Percentiles rank a stretch among this genome's conserved stretches.
Evolutionary conservation across 352 stramenopile genomes (phyloP).

Genomic region (Pythium folliculosum): DNA sequence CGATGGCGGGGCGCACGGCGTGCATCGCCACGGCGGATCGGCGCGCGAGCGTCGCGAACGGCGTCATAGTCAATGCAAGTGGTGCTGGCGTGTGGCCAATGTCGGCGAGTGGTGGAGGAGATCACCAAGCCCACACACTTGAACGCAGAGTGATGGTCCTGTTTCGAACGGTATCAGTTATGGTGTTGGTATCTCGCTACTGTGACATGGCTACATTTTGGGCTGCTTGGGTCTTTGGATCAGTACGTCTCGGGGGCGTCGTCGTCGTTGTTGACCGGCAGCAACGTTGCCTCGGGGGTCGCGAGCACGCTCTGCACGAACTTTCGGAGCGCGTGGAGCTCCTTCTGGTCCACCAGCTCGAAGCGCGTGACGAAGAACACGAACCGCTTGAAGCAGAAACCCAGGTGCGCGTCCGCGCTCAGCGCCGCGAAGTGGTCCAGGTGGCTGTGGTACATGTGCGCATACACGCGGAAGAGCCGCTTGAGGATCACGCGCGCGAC

Average conservation of each 20-base stretch:
- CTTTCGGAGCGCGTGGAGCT: conserved; percentile 94
- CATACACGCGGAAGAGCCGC: conserved; percentile 96
- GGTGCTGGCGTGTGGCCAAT: neutral
- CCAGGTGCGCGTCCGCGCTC: conserved; percentile 93
- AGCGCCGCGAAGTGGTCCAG: conserved; percentile 90
- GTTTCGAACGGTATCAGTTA: conserved; percentile 3
- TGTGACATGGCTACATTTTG: conserved; percentile 21
- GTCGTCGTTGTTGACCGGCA: neutral
- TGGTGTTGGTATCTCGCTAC: neutral
- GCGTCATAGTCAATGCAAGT: conserved; percentile 10
- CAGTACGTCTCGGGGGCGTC: neutral
- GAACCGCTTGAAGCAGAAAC: conserved; percentile 98
- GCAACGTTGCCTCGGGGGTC: conserved; percentile 6
- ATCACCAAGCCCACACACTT: neutral
- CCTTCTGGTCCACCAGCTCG: conserved; percentile 91
- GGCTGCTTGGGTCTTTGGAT: neutral
- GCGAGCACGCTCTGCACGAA: conserved; percentile 68
- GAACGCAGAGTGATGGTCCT: conserved; percentile 2
- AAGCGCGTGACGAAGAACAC: conserved; percentile 96
- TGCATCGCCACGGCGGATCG: conserved; percentile 18
- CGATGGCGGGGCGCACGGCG: conserved; percentile 2
- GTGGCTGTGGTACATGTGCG: conserved; percentile 96
- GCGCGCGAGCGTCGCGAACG: conserved; percentile 20
- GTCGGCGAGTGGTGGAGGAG: conserved; percentile 3
- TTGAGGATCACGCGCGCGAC: conserved; percentile 89